Evolutionary conservation across 371 early-diverging fungal species (phyloP), one percentile per base, ranked within the genome.

Genomic region (Conidiobolus incongruus): DNA sequence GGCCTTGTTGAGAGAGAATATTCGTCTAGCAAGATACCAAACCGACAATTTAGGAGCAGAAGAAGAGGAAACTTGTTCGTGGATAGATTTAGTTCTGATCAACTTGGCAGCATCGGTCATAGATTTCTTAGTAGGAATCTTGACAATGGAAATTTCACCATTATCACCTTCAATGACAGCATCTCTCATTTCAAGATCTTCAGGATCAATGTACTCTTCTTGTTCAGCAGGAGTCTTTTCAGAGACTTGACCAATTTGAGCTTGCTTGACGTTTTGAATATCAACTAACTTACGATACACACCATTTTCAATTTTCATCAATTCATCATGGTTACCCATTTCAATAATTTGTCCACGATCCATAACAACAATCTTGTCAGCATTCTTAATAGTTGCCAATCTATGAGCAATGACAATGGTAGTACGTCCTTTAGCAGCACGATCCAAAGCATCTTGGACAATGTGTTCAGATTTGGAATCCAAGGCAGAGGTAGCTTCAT

Each of bases 361-460:
- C 67, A 81, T 71, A 7, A 82, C 83, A 36, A 75, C 70, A 51
- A 95, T 92, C 26, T 70, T 52, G 50, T 92, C 82, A 1, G 89
- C 79, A 47, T 86, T 72, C 40, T 66, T 61, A 36, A 77, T 69
- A 1, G 84, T 86, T 35, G 81, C 76, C 1, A 86, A 59, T 33
- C 82, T 26, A 50, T 93, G 94, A 1, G 94, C 92, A 54, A 95
- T 80, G 4, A 89, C 77, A 39, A 95, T 73, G 1, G 91, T 89
- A 2, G 91, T 89, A 31, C 91, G 68, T 35, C 75, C 66, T 26
- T 56, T 49, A 17, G 81, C 40, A 4, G 88, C 89, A 23, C 56
- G 62, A 43, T 89, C 90, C 20, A 84, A 56, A 12, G 84, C 83
- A 32, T 58, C 55, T 53, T 84, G 85, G 0, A 88, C 79, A 15